phyloP scores from a whole-genome alignment of 768 basidiomycete species.

The Mycena rosella region DNA sequence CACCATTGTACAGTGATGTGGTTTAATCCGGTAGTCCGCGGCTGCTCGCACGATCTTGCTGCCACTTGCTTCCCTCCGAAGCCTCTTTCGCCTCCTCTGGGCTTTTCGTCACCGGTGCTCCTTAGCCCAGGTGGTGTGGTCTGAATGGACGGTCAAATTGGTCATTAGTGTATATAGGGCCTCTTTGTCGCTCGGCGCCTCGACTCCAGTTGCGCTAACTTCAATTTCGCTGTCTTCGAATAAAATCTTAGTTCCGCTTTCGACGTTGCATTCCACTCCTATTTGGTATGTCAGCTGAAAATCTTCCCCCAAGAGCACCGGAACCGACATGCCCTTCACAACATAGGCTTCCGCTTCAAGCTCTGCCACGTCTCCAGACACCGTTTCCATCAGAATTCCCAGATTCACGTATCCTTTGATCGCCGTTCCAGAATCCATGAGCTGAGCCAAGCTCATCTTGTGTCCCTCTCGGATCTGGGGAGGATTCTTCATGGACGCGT shows the following conservation, averaged over 20 bases:
- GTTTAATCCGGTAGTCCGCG: background rate
- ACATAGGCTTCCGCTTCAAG: background rate
- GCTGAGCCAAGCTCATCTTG: background rate
- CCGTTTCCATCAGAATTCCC: background rate
- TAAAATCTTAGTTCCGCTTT: background rate
- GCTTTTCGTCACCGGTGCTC: background rate
- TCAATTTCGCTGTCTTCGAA: background rate
- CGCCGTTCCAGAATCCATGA: background rate
- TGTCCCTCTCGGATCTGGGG: background rate
- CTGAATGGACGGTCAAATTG: background rate
- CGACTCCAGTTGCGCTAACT: background rate
- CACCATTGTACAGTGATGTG: background rate
- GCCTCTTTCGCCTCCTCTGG: background rate
- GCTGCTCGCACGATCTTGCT: background rate
- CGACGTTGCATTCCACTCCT: background rate
- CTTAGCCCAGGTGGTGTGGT: background rate
- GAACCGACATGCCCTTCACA: background rate
- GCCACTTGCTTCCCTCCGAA: background rate
- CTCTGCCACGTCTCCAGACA: background rate
- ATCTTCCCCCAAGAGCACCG: background rate
- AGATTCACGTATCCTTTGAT: background rate
- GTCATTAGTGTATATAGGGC: background rate
- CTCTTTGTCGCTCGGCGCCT: background rate
- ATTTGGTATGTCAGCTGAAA: background rate
- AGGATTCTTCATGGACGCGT: background rate